Evolutionary conservation across 768 basidiomycete species (phyloP).

Genomic region (Phylloporus sp.): DNA sequence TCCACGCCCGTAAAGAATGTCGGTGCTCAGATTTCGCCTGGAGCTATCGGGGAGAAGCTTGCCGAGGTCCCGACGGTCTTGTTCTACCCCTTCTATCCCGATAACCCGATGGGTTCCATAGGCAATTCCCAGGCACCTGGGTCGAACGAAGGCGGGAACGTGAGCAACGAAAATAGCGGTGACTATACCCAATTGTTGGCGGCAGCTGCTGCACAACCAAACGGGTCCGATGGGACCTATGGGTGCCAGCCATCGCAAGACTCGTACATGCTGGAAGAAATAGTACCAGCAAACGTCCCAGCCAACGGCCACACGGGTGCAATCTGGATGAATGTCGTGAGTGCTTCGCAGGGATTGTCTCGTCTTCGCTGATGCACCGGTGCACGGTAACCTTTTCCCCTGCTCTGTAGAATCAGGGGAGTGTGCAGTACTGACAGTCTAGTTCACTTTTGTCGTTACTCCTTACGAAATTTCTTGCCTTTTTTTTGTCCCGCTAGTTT

Average conservation of each 20-base stretch:
- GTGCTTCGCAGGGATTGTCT: constrained; percentile 28
- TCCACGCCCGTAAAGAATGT: constrained; percentile 27
- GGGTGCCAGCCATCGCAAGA: constrained; percentile 55
- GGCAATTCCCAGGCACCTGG: constrained; percentile 15
- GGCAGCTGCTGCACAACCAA: constrained; percentile 53
- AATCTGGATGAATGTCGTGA: constrained; percentile 44
- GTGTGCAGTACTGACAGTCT: constrained; percentile 21
- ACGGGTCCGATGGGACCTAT: constrained; percentile 46
- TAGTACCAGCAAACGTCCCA: constrained; percentile 37
- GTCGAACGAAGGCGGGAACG: constrained; percentile 16
- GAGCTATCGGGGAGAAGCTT: constrained; percentile 34
- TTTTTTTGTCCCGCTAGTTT: constrained; percentile 7
- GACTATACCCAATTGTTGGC: constrained; percentile 55
- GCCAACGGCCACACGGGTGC: constrained; percentile 29
- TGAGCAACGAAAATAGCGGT: constrained; percentile 13
- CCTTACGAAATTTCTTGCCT: background rate
- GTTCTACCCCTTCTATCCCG: constrained; percentile 78
- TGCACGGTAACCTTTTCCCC: background rate
- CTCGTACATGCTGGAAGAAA: constrained; percentile 67
- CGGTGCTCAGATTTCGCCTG: constrained; percentile 18
- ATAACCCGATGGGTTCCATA: constrained; percentile 35
- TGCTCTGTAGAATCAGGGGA: constrained; percentile 21
- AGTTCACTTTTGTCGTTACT: background rate
- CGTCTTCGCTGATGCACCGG: constrained; percentile 30
- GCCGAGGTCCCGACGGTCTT: constrained; percentile 63